Base-by-base conservation (phyloP, 495 filamentous ascomycete genomes). In the Tuber brumale region DNA sequence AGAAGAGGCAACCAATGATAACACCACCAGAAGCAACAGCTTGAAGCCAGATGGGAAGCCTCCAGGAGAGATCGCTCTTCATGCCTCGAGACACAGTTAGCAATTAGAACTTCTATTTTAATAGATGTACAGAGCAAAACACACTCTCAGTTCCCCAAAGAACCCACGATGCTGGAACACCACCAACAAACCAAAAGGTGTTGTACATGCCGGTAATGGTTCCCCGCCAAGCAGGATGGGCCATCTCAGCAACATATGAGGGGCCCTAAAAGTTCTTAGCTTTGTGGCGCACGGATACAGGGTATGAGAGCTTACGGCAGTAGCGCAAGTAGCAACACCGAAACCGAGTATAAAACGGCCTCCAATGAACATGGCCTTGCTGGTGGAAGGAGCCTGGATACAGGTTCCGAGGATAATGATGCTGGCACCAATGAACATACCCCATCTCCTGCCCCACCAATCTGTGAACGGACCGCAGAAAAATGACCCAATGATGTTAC, bases 281-380 rank as follows among this genome's bases (percentile, higher is more conserved):
- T 86, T 82, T 48, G 81, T 74, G 8, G n/a, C 19, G 21, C 42
- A 74, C 2, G 23, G 39, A 43, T 73, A 5, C 61, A 69, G 27
- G 16, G 43, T 21, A 46, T 21, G 57, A n/a, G 3, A 39, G 45
- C 42, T 72, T 41, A 71, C 71, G 69, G 75, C 71, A 73, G 66
- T 72, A 48, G 70, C 70, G 41, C 69, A 73, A 42, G 74, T 70
- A 41, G 75, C 76, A 48, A 80, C 89, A 45, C 89, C 89, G 74
- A 90, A 90, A 57, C 89, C 89, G 35, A 90, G 84, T 75, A 90
- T 77, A 75, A 90, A 87, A 70, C 89, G 87, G 37, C 87, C 89
- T 39, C 85, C 88, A 74, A 90, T 85, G 79, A 88, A 91, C 85
- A 87, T 85, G 39, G 81, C 84, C 45, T 87, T 79, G 77, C 84